Evolutionary conservation across 352 stramenopile species (phyloP), one percentile per base, ranked within the genome.

Genomic region (Globisporangium rhizosaccharum): DNA sequence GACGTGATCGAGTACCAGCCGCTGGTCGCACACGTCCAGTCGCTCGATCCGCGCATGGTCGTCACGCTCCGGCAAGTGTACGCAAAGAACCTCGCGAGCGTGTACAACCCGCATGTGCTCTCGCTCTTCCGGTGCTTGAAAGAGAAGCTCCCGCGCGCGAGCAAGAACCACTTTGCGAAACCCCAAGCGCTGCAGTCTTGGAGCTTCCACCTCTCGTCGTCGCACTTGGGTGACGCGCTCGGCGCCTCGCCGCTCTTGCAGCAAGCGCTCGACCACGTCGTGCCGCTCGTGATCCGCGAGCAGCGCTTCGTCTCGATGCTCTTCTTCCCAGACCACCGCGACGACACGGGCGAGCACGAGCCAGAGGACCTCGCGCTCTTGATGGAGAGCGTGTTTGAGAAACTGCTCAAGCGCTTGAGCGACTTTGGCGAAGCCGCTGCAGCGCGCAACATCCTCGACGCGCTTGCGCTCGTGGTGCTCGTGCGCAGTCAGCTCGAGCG

Each of bases 341-440:
- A 53, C 15, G 50, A 63, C 37, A 54, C 48, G 6, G 52, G 52
- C 3, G 56, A 33, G 7, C 37, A 47, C 39, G 59, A 72, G 45
- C 66, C 73, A 3, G 80, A 88, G 18, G 80, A 84, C 2, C 55
- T 88, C 9, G 75, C 70, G 12, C 25, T 76, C 9, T 65, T 85
- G 55, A 84, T 92, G 68, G 82, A 92, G 59, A 66, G 47, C 10
- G 62, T 90, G 10, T 90, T 88, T 49, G 82, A 92, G 15, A 92
- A 92, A 53, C 53, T 82, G 30, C 72, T 88, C 37, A 90, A 89
- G 62, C 72, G 79, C 0, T 63, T 90, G 57, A 75, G 59, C 28
- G 82, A 92, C 10, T 92, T 90, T 59, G 82, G 76, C 9, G 82
- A 92, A 63, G 73, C 73, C 1, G 76, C 75, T 7, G 72, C 76